phyloP scores from a whole-genome alignment of 345 rosid species.

The Gossypium herbaceum region DNA sequence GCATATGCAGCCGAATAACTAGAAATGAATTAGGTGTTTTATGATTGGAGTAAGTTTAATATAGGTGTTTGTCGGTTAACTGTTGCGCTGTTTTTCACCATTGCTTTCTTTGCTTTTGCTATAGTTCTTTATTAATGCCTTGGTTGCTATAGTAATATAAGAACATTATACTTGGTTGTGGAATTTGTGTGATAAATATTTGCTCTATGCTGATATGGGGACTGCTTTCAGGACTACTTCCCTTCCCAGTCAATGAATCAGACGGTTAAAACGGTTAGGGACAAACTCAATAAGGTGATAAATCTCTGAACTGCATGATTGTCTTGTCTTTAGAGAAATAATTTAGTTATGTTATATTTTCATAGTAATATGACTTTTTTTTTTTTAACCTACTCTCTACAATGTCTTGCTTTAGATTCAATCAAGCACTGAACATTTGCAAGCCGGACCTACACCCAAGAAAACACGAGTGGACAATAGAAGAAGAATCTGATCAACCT shows the following conservation, averaged over 20 bases:
- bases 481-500: slow-evolving; percentile 55
- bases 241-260: slow-evolving; percentile 75
- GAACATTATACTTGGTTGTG: neutral
- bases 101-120: neutral
- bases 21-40: neutral
- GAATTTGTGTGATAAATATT: neutral
- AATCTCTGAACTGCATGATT: neutral
- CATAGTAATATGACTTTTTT: neutral
- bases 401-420: slow-evolving; percentile 30
- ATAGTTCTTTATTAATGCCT: neutral
- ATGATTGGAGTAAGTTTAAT: neutral
- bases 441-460: slow-evolving; percentile 46
- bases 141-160: neutral
- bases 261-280: slow-evolving; percentile 64
- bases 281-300: slow-evolving; percentile 77
- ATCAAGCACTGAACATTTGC: neutral
- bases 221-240: slow-evolving; percentile 66
- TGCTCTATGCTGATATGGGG: neutral
- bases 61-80: neutral
- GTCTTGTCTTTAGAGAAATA: neutral
- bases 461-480: slow-evolving; percentile 56
- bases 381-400: neutral
- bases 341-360: neutral
- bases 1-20: neutral
- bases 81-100: neutral